These are phyloP conservation scores for Trichosporon sp. DNA, from an alignment of 1,284 basidiomycete species.

Conservation along the genomic window DNA sequence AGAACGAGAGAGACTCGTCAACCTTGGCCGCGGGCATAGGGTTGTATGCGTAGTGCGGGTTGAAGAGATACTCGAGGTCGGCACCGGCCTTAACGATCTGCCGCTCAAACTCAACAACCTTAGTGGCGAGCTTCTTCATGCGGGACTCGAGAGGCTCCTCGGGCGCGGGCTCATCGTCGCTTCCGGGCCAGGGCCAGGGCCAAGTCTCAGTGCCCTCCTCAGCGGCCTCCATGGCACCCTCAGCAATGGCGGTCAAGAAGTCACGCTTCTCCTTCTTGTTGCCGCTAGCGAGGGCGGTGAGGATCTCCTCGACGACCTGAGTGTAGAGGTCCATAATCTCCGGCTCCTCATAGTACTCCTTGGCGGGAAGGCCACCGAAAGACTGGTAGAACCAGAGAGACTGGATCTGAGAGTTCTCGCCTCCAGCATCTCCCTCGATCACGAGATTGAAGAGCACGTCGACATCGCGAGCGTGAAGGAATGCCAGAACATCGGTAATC, in stretches of 20 bases:
- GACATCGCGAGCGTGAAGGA: slow-evolving; percentile 79
- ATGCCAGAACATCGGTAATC: slow-evolving; percentile 73
- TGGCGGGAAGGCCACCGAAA: slow-evolving; percentile 78
- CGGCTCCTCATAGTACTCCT: slow-evolving; percentile 89
- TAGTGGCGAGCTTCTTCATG: slow-evolving; percentile 63
- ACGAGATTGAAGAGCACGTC: slow-evolving; percentile 69
- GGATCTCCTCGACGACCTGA: slow-evolving; percentile 63
- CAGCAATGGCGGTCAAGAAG: background rate
- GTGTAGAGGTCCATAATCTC: slow-evolving; percentile 66
- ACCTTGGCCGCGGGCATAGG: slow-evolving; percentile 67
- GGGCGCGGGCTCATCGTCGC: slow-evolving; percentile 51
- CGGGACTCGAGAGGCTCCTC: slow-evolving; percentile 43
- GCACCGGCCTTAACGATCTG: slow-evolving; percentile 74
- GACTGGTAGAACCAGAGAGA: slow-evolving; percentile 81
- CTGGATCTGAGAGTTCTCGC: slow-evolving; percentile 82
- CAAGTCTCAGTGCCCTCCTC: slow-evolving; percentile 50
- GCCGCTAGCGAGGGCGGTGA: slow-evolving; percentile 56
- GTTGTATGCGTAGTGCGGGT: slow-evolving; percentile 88
- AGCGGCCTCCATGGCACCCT: slow-evolving; percentile 24
- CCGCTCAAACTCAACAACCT: slow-evolving; percentile 75
- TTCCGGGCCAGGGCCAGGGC: slow-evolving; percentile 61
- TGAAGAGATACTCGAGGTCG: slow-evolving; percentile 62
- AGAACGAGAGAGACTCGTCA: slow-evolving; percentile 65
- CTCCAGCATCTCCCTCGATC: slow-evolving; percentile 79
- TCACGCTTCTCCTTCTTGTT: slow-evolving; percentile 16